phyloP scores from a whole-genome alignment of 1,284 basidiomycete species.

The Rhodotorula mucilaginosa region DNA sequence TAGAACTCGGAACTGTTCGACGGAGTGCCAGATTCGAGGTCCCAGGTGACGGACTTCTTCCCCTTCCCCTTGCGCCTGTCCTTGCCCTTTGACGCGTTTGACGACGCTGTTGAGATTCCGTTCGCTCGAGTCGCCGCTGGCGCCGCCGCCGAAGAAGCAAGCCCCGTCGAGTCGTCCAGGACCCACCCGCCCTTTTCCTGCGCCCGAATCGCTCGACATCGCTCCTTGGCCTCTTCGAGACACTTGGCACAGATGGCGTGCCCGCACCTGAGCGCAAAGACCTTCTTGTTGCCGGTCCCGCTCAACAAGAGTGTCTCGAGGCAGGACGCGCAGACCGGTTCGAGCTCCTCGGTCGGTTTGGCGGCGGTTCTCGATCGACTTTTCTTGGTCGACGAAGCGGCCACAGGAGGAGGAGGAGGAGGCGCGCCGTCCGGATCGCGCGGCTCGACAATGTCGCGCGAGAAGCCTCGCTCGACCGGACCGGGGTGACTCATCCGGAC shows the following conservation, averaged over 20 bases:
- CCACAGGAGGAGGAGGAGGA: not conserved
- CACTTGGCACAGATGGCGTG: constrained; percentile 37
- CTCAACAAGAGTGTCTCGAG: constrained; percentile 24
- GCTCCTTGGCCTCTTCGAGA: constrained; percentile 16
- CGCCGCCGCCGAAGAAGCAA: not conserved
- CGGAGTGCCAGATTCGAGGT: not conserved
- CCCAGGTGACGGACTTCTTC: not conserved
- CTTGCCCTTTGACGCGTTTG: constrained; percentile 2
- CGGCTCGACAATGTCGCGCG: constrained; percentile 34
- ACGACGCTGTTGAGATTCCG: not conserved
- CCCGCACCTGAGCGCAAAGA: constrained; percentile 29
- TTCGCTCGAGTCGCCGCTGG: no score
- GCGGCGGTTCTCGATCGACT: not conserved
- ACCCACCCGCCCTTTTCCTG: constrained; percentile 18
- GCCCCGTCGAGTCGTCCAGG: not conserved
- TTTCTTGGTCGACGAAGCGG: constrained; percentile 2
- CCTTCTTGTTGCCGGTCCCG: constrained; percentile 12
- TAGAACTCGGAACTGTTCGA: no score
- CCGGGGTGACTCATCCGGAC: constrained; percentile 32
- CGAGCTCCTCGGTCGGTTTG: constrained; percentile 6
- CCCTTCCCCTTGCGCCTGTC: constrained; percentile 5
- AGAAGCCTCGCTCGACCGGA: constrained; percentile 24
- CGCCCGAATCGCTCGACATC: constrained; percentile 16
- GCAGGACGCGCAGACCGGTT: constrained; percentile 36
- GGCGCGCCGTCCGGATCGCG: constrained; percentile 9